Evolutionary conservation across 257 asterid species (phyloP).

Genomic region (Solanum tarijense): DNA sequence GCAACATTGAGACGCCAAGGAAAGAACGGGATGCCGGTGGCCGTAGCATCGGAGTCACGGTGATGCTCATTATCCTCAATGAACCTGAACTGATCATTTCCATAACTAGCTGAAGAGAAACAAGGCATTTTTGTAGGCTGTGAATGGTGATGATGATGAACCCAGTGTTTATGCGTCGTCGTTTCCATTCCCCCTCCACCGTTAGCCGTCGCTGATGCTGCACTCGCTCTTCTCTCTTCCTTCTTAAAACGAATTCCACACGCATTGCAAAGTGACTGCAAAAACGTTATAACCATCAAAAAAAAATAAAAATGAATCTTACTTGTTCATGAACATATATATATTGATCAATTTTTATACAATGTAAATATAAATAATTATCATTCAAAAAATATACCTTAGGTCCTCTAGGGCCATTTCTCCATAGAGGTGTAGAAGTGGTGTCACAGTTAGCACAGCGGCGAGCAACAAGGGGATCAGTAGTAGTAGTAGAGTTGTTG

Average conservation of each 20-base stretch:
- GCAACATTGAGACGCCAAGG: slow-evolving; percentile 81
- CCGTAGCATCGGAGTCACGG: slow-evolving; percentile 33
- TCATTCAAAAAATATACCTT: slow-evolving; percentile 28
- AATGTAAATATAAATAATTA: too few species aligned
- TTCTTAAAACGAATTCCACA: slow-evolving; percentile 96
- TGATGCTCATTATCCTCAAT: slow-evolving; percentile 41
- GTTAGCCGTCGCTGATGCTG: slow-evolving; percentile 48
- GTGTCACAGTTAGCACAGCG: slow-evolving; percentile 98
- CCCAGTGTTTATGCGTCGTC: slow-evolving; percentile 39
- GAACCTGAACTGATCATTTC: slow-evolving; percentile 43
- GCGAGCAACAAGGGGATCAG: slow-evolving; percentile 58
- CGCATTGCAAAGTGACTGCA: slow-evolving; percentile 95
- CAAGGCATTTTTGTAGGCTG: slow-evolving; percentile 35
- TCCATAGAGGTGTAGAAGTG: slow-evolving; percentile 92
- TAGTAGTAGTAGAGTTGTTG: not conserved
- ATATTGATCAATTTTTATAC: too few species aligned
- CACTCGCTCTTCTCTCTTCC: slow-evolving; percentile 89
- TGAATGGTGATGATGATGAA: slow-evolving; percentile 16
- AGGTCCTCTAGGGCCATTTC: slow-evolving; percentile 90
- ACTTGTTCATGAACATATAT: too few species aligned
- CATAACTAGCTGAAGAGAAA: slow-evolving; percentile 23
- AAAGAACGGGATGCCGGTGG: slow-evolving; percentile 30
- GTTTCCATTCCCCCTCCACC: slow-evolving; percentile 22
- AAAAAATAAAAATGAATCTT: too few species aligned
- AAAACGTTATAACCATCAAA: not conserved